Evolutionary conservation across 2,329 filamentous ascomycete genomes (phyloP).

Genomic region (Nigrospora osmanthi): DNA sequence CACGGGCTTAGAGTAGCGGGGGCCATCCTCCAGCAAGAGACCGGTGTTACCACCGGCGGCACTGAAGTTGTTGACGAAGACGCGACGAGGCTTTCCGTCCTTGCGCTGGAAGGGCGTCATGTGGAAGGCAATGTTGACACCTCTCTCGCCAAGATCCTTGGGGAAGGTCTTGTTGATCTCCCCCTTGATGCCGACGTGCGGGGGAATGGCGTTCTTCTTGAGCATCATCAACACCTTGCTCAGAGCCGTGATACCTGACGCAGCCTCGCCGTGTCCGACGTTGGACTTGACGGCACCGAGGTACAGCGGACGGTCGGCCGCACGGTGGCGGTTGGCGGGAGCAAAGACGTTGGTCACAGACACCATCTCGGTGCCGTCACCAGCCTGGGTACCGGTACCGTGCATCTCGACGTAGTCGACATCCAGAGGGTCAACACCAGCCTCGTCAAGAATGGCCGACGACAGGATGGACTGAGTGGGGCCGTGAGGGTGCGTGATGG

Average conservation of each 20-base stretch:
- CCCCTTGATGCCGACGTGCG: conserved; percentile 60
- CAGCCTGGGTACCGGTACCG: conserved; percentile 80
- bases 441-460: conserved; percentile 60
- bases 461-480: conserved; percentile 68
- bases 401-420: conserved; percentile 86
- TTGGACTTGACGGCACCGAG: conserved; percentile 59
- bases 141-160: conserved; percentile 45
- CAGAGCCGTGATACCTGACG: conserved; percentile 53
- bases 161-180: conserved; percentile 55
- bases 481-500: conserved; percentile 77
- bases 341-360: conserved; percentile 57
- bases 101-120: conserved; percentile 40
- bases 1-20: conserved; percentile 22
- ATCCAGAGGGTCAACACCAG: conserved; percentile 67
- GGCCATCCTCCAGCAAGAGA: conserved; percentile 56
- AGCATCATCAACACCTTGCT: conserved; percentile 60
- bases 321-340: conserved; percentile 35
- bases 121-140: conserved; percentile 50
- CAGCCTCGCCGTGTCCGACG: conserved; percentile 54
- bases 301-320: conserved; percentile 44
- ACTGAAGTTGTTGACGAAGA: conserved; percentile 62
- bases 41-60: conserved; percentile 67
- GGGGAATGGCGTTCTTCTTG: conserved; percentile 54
- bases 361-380: conserved; percentile 75
- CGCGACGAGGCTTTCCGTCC: conserved; percentile 35